Evolutionary conservation across 768 basidiomycete species (phyloP).

Genomic region (Mycena amicta): DNA sequence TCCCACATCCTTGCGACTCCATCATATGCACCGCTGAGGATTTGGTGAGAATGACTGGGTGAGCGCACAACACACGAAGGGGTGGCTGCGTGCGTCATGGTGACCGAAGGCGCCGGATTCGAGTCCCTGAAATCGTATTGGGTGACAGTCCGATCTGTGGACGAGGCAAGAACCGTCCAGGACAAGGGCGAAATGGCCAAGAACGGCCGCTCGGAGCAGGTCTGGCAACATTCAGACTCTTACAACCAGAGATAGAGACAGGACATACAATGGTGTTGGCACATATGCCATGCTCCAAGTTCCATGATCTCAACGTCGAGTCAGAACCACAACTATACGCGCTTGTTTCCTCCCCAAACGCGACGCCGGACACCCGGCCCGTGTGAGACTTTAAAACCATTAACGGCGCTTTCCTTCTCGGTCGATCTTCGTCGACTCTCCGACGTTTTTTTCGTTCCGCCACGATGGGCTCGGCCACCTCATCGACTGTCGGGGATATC

Average conservation of each 20-base stretch:
- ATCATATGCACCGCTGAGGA: slow-evolving; percentile 77
- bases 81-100: slow-evolving; percentile 63
- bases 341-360: slow-evolving; percentile 47
- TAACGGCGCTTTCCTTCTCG: slow-evolving; percentile 67
- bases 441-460: slow-evolving; percentile 62
- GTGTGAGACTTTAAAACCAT: slow-evolving; percentile 83
- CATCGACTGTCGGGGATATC: slow-evolving; percentile 61
- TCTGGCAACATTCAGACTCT: slow-evolving; percentile 38
- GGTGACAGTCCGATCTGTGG: slow-evolving; percentile 74
- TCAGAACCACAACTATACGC: slow-evolving; percentile 88
- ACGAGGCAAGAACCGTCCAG: slow-evolving; percentile 49
- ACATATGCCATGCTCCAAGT: slow-evolving; percentile 76
- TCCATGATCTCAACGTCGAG: slow-evolving; percentile 89
- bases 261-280: slow-evolving; percentile 65
- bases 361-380: slow-evolving; percentile 73
- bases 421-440: slow-evolving; percentile 47
- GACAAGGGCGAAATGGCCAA: slow-evolving; percentile 51
- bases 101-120: slow-evolving; percentile 36
- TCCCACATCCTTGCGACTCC: slow-evolving; percentile 82
- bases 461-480: slow-evolving; percentile 50
- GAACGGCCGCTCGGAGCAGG: slow-evolving; percentile 74
- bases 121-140: slow-evolving; percentile 67
- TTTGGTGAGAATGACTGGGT: slow-evolving; percentile 43
- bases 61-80: slow-evolving; percentile 60
- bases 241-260: slow-evolving; percentile 4